Percentiles rank a stretch among this genome's conserved stretches.
Evolutionary conservation across 306 rosid genomes (phyloP).

Genomic region (Prunus davidiana): DNA sequence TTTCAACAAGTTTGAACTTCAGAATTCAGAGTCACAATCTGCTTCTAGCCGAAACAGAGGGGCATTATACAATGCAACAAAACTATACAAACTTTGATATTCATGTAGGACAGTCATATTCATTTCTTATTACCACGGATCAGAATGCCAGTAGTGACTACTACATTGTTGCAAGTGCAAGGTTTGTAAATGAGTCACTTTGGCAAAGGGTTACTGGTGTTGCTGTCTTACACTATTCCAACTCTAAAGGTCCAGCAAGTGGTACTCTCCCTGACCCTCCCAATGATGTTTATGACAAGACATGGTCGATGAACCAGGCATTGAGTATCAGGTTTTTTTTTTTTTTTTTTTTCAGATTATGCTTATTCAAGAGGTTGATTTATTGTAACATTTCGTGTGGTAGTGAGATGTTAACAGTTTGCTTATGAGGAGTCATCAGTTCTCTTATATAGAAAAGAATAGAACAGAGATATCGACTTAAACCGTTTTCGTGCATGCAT

Average conservation of each 20-base stretch:
- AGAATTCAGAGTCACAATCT: constrained; percentile 81
- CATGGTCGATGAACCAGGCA: constrained; percentile 74
- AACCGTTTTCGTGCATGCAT: neutral
- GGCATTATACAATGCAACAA: constrained; percentile 57
- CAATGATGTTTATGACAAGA: constrained; percentile 55
- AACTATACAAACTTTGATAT: constrained; percentile 70
- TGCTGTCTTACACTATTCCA: constrained; percentile 70
- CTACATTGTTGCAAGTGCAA: constrained; percentile 87
- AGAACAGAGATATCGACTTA: neutral
- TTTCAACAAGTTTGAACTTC: constrained; percentile 78
- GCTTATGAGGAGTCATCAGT: neutral
- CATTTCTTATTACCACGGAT: constrained; percentile 71
- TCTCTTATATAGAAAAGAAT: neutral
- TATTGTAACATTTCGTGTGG: neutral
- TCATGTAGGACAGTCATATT: constrained; percentile 86
- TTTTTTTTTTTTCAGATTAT: neutral
- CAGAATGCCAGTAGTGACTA: constrained; percentile 92
- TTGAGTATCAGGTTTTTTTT: constrained; percentile 61
- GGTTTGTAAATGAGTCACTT: constrained; percentile 82
- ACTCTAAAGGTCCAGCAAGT: constrained; percentile 70
- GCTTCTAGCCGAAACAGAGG: constrained; percentile 77
- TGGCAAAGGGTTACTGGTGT: constrained; percentile 91
- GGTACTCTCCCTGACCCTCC: constrained; percentile 90
- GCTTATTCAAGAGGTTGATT: neutral
- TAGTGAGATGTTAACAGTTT: neutral